phyloP scores from a whole-genome alignment of 2,329 filamentous ascomycete genomes.

The Aspergillus japonicus region DNA sequence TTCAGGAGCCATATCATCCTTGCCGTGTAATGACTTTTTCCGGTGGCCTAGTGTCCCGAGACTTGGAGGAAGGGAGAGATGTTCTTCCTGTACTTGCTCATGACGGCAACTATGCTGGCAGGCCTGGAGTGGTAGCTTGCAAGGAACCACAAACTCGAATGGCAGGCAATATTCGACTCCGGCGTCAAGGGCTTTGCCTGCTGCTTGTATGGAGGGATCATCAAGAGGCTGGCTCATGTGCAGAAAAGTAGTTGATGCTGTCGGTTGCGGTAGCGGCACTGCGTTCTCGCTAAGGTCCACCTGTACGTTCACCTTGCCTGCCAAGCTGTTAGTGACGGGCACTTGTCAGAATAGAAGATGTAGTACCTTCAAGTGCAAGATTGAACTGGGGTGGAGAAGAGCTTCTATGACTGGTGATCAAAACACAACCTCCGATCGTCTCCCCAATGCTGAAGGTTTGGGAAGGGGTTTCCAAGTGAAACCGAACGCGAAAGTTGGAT shows the following conservation, averaged over 20 bases:
- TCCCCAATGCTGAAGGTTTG: conserved; percentile 13
- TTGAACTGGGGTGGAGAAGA: background rate
- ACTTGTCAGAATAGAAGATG: background rate
- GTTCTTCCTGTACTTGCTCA: conserved; percentile 16
- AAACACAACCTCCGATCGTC: conserved; percentile 11
- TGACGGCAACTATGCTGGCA: conserved; percentile 16
- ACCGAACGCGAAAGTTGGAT: background rate
- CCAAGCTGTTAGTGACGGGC: background rate
- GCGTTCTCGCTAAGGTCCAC: conserved; percentile 18
- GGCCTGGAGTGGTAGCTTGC: conserved; percentile 14
- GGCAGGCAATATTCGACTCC: conserved; percentile 6
- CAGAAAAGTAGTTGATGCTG: conserved; percentile 14
- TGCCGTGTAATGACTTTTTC: background rate
- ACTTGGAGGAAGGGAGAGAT: conserved; percentile 18
- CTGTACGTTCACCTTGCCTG: conserved; percentile 14
- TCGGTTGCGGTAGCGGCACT: conserved; percentile 11
- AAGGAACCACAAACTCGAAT: conserved; percentile 20
- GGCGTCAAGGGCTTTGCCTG: background rate
- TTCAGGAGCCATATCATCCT: conserved; percentile 12
- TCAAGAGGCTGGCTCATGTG: conserved; percentile 14
- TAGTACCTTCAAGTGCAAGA: conserved; percentile 10
- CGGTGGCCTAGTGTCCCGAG: conserved; percentile 1
- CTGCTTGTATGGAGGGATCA: background rate
- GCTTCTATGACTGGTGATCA: conserved; percentile 8
- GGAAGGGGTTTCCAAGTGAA: background rate